Percentiles rank a stretch among this genome's conserved stretches.
phyloP scores from a whole-genome alignment of 345 rosid genomes.

The Garcia nutans region DNA sequence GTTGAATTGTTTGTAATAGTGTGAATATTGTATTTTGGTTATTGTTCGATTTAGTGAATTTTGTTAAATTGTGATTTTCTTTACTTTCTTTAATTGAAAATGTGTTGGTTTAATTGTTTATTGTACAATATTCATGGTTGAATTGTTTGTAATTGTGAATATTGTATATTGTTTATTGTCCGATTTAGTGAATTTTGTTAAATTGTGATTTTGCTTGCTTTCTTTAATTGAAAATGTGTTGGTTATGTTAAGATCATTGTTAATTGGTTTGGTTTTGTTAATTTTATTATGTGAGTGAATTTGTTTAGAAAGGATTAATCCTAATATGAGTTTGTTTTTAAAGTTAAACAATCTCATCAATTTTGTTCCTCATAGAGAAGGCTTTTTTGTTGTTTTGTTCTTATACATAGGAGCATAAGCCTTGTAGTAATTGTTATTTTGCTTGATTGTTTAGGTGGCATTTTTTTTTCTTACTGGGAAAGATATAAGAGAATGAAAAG shows the following conservation, averaged over 20 bases:
- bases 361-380: neutral
- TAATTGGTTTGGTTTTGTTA: neutral
- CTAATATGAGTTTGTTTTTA: neutral
- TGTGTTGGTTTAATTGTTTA: neutral
- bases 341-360: neutral
- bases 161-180: neutral
- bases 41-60: neutral
- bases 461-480: neutral
- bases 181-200: neutral
- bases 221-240: neutral
- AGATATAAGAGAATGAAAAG: neutral
- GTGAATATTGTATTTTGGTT: neutral
- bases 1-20: neutral
- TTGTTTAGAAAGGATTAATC: neutral
- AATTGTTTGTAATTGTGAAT: neutral
- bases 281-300: neutral
- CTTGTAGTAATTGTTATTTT: slow-evolving; percentile 2
- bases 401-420: neutral
- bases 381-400: neutral
- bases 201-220: neutral
- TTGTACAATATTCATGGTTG: neutral
- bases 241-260: neutral
- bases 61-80: neutral
- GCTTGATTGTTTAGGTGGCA: neutral
- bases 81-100: neutral